These are phyloP conservation scores for Dactylellina drechsleri DNA, from an alignment of 2,329 filamentous ascomycete species.

Conservation along the genomic window DNA sequence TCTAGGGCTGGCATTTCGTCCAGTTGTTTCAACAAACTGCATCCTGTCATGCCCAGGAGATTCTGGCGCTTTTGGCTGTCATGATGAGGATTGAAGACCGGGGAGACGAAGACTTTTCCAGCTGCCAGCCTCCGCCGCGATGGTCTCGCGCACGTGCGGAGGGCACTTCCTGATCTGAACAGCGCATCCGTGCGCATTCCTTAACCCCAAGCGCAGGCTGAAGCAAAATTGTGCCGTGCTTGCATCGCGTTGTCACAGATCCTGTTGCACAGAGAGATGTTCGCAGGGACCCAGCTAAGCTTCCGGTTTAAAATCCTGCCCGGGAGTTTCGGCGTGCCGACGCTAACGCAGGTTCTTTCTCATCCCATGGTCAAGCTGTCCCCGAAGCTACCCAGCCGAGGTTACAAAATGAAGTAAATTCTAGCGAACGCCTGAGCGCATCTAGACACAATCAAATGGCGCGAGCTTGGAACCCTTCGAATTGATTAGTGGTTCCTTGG, in stretches of 20 bases:
- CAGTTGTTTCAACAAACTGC: too few relatives aligned
- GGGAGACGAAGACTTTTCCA: too few relatives aligned
- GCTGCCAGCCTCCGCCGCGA: neutral
- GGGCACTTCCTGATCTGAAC: slow-evolving; percentile 1
- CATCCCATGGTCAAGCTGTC: slow-evolving; percentile 7
- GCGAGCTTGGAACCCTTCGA: slow-evolving; percentile 16
- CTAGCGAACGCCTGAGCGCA: slow-evolving; percentile 18
- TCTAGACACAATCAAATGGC: neutral
- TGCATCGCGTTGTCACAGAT: slow-evolving; percentile 11
- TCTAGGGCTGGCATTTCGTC: too few relatives aligned
- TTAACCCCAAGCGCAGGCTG: slow-evolving; percentile 3
- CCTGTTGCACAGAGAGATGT: too few relatives aligned
- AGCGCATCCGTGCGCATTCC: neutral
- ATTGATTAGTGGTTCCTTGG: slow-evolving; percentile 25
- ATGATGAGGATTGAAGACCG: too few relatives aligned
- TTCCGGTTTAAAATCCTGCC: too few relatives aligned
- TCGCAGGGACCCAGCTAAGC: too few relatives aligned
- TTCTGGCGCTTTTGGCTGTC: too few relatives aligned
- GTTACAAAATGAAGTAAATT: slow-evolving; percentile 21
- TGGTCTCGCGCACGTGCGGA: neutral
- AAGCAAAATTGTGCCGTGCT: slow-evolving; percentile 31
- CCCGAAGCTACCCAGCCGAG: too few relatives aligned
- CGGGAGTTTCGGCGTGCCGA: neutral
- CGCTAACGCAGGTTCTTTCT: slow-evolving; percentile 11
- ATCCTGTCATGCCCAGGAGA: too few relatives aligned